These are phyloP conservation scores for Senna siamea DNA, from an alignment of 306 rosid genomes.

Conservation along the genomic window DNA sequence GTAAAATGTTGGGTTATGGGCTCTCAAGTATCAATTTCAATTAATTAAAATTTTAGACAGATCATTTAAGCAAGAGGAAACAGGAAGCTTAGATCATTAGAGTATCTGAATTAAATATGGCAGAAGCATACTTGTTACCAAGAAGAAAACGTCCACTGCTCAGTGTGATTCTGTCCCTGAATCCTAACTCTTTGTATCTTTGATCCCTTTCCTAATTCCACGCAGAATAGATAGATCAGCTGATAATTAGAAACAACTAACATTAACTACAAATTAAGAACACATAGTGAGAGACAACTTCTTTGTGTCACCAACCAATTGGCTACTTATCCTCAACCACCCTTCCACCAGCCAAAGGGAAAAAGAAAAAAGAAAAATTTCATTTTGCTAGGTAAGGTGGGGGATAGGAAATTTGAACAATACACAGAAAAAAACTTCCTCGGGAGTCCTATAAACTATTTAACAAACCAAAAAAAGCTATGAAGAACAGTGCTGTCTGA, in stretches of 20 bases:
- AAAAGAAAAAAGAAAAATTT: background rate
- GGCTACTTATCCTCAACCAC: background rate
- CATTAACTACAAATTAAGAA: conserved; percentile 2
- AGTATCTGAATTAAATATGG: conserved; percentile 23
- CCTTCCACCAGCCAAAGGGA: background rate
- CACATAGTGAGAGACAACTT: conserved; percentile 4
- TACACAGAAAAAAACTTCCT: background rate
- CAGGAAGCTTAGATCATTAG: background rate
- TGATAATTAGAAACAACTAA: conserved; percentile 17
- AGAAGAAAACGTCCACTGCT: conserved; percentile 99
- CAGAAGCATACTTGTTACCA: conserved; percentile 85
- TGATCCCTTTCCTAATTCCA: conserved; percentile 89
- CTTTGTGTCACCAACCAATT: conserved; percentile 10
- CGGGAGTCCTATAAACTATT: conserved; percentile 15
- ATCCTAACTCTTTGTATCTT: conserved; percentile 95
- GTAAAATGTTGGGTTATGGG: conserved; percentile 4
- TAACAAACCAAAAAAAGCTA: conserved; percentile 4
- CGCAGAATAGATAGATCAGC: conserved; percentile 29
- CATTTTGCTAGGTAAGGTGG: conserved; percentile 16
- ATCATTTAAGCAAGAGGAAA: conserved; percentile 20
- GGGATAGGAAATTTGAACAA: conserved; percentile 1
- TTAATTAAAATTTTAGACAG: conserved; percentile 11
- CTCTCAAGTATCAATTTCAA: background rate
- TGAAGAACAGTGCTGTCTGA: background rate
- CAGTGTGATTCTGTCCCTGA: conserved; percentile 97